A percentile compares a stretch with the other conserved stretches of the same genome.
These are phyloP conservation scores for Phytophthora macrochlamydospora DNA, from an alignment of 352 stramenopile species.

Conservation along the genomic window DNA sequence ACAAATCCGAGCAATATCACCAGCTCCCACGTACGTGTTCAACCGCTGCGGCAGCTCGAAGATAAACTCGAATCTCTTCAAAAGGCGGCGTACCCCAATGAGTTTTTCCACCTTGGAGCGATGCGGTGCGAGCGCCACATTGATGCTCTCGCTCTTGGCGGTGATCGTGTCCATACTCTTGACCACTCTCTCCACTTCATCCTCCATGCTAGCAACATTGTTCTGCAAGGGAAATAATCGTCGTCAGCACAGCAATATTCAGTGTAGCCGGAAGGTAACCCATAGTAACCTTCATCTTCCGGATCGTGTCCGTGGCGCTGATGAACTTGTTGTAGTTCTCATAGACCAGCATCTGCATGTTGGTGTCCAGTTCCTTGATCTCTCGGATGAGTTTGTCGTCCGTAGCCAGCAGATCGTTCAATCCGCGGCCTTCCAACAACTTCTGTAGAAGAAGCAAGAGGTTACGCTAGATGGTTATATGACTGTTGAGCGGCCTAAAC, in stretches of 20 bases:
- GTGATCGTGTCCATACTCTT: conserved; percentile 91
- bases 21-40: conserved; percentile 41
- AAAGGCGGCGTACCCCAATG: conserved; percentile 93
- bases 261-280: neutral
- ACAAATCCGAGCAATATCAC: neutral
- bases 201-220: conserved; percentile 92
- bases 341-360: conserved; percentile 99
- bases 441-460: conserved; percentile 32
- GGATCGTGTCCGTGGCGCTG: conserved; percentile 98
- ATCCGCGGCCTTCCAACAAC: conserved; percentile 58
- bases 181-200: conserved; percentile 87
- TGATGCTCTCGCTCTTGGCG: conserved; percentile 85
- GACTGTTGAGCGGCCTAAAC: neutral
- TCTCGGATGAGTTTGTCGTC: conserved; percentile 87
- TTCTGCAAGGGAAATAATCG: conserved; percentile 40
- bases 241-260: neutral
- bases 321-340: conserved; percentile 99
- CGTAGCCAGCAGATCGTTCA: conserved; percentile 73
- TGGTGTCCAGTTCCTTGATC: conserved; percentile 96
- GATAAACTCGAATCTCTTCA: conserved; percentile 97
- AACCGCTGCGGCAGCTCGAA: conserved; percentile 95
- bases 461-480: conserved; percentile 4
- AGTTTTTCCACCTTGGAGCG: conserved; percentile 96
- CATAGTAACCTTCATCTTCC: conserved; percentile 88
- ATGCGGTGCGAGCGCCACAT: conserved; percentile 84